phyloP scores from a whole-genome alignment of 75 land plant genomes.

The Pinus taeda region DNA sequence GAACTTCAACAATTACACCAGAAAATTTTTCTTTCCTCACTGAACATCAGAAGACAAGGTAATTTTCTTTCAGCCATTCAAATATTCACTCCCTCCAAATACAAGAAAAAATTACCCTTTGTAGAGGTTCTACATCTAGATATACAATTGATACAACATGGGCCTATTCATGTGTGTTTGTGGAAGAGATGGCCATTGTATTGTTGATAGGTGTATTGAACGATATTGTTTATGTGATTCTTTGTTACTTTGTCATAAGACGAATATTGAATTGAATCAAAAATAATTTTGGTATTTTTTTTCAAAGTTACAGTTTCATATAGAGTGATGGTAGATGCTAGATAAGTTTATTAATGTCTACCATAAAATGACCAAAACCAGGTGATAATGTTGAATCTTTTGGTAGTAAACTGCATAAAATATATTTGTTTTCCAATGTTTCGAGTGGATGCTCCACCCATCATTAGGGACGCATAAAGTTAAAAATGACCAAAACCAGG shows the following conservation, averaged over 20 bases:
- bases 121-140: background rate
- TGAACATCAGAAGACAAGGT: conserved; percentile 56
- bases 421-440: too few species aligned
- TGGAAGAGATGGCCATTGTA: background rate
- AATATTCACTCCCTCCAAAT: background rate
- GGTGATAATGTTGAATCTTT: too few species aligned
- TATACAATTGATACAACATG: background rate
- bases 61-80: conserved; percentile 3
- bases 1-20: conserved; percentile 9
- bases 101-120: background rate
- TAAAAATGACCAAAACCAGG: too few species aligned
- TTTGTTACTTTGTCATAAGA: background rate
- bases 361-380: too few species aligned
- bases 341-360: too few species aligned
- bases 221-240: background rate
- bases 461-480: too few species aligned
- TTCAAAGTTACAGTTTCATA: background rate
- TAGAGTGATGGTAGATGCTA: background rate
- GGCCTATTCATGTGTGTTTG: background rate
- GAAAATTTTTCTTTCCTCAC: conserved; percentile 29
- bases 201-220: background rate
- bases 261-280: background rate
- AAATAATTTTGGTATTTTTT: background rate
- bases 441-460: too few species aligned
- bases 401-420: too few species aligned